Evolutionary conservation across 2,329 filamentous ascomycete genomes (phyloP).

Genomic region (Teratosphaeria nubilosa): DNA sequence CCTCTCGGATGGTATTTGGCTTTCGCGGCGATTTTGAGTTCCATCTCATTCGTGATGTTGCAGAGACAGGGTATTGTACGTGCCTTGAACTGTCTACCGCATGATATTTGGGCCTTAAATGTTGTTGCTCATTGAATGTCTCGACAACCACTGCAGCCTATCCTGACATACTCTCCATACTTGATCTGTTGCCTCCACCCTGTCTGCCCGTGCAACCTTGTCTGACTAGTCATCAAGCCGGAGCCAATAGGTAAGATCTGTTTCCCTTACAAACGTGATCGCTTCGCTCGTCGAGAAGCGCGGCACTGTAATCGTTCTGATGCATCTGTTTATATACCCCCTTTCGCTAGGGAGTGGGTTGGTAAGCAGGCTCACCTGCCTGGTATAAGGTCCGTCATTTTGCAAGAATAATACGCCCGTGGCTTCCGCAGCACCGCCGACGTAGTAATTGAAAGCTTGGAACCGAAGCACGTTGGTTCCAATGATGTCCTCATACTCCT

Average conservation of each 20-base stretch:
- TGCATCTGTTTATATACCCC: background rate
- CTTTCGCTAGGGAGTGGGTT: background rate
- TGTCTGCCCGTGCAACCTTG: background rate
- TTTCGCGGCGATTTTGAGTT: no score
- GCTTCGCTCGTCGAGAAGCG: no score
- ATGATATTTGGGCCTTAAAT: no score
- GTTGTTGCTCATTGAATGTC: no score
- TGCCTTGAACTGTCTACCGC: no score
- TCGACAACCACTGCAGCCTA: background rate
- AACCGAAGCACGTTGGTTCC: background rate
- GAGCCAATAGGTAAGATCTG: background rate
- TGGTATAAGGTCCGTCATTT: background rate
- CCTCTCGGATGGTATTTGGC: no score
- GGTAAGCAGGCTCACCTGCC: background rate
- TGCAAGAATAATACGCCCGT: background rate
- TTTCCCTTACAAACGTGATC: background rate
- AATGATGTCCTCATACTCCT: background rate
- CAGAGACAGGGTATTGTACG: no score
- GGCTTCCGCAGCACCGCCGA: background rate
- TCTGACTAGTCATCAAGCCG: background rate
- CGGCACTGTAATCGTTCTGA: no score
- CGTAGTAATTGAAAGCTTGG: background rate
- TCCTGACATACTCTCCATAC: background rate
- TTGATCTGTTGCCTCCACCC: background rate
- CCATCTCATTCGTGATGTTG: no score